Percentiles rank a stretch among this genome's conserved stretches.
These are phyloP conservation scores for Xerocomus brunneocitrinus DNA, from an alignment of 768 basidiomycete genomes.

Conservation along the genomic window DNA sequence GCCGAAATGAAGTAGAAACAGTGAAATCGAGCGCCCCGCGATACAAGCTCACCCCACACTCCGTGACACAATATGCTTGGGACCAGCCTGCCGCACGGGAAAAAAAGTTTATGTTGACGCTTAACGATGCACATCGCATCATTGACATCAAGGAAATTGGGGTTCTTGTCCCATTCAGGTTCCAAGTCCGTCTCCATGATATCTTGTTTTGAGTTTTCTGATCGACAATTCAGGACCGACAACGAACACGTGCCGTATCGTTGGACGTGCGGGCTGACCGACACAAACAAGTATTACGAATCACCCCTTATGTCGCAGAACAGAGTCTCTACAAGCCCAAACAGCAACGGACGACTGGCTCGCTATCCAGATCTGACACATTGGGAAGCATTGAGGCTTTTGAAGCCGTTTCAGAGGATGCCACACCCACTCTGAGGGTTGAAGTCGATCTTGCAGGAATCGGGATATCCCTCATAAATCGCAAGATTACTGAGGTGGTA, in stretches of 20 bases:
- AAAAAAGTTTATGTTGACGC: conserved; percentile 68
- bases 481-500: conserved; percentile 80
- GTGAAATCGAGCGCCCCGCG: conserved; percentile 35
- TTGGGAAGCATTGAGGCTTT: conserved; percentile 69
- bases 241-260: conserved; percentile 66
- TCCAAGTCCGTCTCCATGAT: conserved; percentile 47
- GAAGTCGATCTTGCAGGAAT: conserved; percentile 82
- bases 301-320: conserved; percentile 84
- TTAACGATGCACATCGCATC: conserved; percentile 56
- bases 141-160: conserved; percentile 97
- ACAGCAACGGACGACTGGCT: conserved; percentile 41
- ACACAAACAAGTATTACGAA: conserved; percentile 75
- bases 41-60: conserved; percentile 58
- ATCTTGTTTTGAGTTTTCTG: background rate
- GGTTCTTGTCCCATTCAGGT: conserved; percentile 83
- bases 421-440: conserved; percentile 59
- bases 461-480: conserved; percentile 89
- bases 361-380: conserved; percentile 60
- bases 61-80: conserved; percentile 78
- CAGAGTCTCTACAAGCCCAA: conserved; percentile 83
- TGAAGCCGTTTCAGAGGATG: conserved; percentile 79
- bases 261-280: conserved; percentile 91
- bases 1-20: conserved; percentile 35
- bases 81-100: conserved; percentile 82
- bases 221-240: conserved; percentile 40